phyloP scores from a whole-genome alignment of 1,284 basidiomycete species.

The Moesziomyces parantarcticus region DNA sequence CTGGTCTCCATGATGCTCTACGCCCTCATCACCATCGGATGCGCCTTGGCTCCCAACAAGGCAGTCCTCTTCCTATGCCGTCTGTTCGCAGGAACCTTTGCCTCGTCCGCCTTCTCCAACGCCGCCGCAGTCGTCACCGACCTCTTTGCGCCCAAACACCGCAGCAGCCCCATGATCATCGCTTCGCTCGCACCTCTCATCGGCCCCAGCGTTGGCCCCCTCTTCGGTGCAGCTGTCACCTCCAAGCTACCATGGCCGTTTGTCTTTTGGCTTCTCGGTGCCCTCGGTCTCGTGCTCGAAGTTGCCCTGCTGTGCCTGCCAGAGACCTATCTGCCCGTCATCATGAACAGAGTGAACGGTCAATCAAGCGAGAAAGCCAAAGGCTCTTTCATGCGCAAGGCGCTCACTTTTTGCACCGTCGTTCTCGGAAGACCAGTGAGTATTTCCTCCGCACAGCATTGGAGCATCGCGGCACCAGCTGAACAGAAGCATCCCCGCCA shows the following conservation, averaged over 20 bases:
- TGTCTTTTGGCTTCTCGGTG: constrained; percentile 33
- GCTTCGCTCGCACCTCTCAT: constrained; percentile 24
- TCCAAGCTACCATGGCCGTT: constrained; percentile 19
- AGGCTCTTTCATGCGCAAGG: constrained; percentile 4
- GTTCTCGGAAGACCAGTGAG: constrained; percentile 42
- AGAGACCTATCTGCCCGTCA: constrained; percentile 35
- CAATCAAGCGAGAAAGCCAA: neutral
- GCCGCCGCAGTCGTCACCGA: constrained; percentile 42
- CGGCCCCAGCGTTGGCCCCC: constrained; percentile 37
- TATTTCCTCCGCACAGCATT: neutral
- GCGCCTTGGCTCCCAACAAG: constrained; percentile 29
- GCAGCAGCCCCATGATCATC: constrained; percentile 33
- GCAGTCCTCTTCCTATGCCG: constrained; percentile 28
- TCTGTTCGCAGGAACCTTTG: constrained; percentile 37
- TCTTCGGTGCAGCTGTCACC: constrained; percentile 30
- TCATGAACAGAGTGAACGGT: constrained; percentile 1
- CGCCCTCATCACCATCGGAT: constrained; percentile 26
- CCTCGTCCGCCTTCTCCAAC: constrained; percentile 46
- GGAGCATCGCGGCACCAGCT: no score
- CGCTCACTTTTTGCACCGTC: constrained; percentile 11
- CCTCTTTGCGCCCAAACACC: constrained; percentile 29
- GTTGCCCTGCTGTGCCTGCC: constrained; percentile 20
- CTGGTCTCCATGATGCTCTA: constrained; percentile 23
- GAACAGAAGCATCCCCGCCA: no score
- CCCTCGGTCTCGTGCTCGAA: constrained; percentile 17